Evolutionary conservation across 371 early-diverging fungal species (phyloP).

Genomic region (Cokeromyces recurvatus): DNA sequence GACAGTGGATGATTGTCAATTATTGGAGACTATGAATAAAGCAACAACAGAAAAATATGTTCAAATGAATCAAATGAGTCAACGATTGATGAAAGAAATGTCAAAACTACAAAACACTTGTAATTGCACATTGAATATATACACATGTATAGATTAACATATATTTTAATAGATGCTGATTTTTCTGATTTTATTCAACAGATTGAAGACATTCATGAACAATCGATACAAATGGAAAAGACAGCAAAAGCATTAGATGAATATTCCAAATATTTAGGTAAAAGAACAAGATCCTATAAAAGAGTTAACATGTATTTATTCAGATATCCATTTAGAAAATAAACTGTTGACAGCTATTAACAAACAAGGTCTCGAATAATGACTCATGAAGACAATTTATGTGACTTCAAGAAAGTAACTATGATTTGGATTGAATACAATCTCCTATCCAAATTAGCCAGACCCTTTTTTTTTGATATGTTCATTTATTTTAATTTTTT

Average conservation of each 20-base stretch:
- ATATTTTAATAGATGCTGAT: conserved; percentile 41
- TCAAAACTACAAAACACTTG: conserved; percentile 53
- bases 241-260: conserved; percentile 54
- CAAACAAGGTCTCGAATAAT: background rate
- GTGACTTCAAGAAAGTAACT: no score
- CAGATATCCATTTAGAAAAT: conserved; percentile 3
- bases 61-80: conserved; percentile 56
- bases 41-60: conserved; percentile 53
- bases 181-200: conserved; percentile 50
- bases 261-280: conserved; percentile 60
- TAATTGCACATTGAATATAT: conserved; percentile 15
- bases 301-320: no score
- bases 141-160: background rate
- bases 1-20: conserved; percentile 54
- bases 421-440: no score
- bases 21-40: conserved; percentile 58
- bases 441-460: no score
- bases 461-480: no score
- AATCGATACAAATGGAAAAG: conserved; percentile 53
- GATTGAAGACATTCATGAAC: conserved; percentile 56
- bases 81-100: conserved; percentile 57
- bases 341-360: conserved; percentile 1
- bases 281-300: no score
- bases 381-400: no score
- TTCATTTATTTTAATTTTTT: no score